Evolutionary conservation across 139 green algal species (phyloP), one percentile per base, ranked within the genome.

Genomic region (Klebsormidium nitens): DNA sequence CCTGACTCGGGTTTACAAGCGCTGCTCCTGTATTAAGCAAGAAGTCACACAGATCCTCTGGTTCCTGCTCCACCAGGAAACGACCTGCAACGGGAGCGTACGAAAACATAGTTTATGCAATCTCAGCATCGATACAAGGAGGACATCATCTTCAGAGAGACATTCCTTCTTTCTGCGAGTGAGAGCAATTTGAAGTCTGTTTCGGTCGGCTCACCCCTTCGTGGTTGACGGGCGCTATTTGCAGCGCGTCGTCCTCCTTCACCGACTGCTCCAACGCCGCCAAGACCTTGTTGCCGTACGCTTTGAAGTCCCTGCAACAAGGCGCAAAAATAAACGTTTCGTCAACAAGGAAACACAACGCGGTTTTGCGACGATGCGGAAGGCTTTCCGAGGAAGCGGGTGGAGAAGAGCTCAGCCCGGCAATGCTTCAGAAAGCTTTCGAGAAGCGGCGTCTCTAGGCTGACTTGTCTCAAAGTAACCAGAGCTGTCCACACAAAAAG

Each of bases 211-310:
- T 35, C 64, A 69, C 50, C 0, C 55, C 55, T 1, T 66, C 57
- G 2, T 40, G 36, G 14, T 64, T 66, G 17, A 63, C 63, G 23
- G 47, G 50, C 48, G 70, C 69, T 26, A 70, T 72, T 8, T 39
- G 36, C 1, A 71, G 60, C 0, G 58, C 59, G 52, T 39, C 17
- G 1, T 50, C 36, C 0, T 39, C 57, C 57, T 79, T 23, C 36
- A 90, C 35, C 79, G 76, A 88, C 2, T 83, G 69, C 32, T 84
- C 76, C 64, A 89, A 88, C 17, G 32, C 56, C 14, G 61, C 59
- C 14, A 92, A 79, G n/a, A 90, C 81, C 3, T 75, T 66, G 55
- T 68, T 36, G 2, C 67, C 67, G 36, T 75, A 75, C 2, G 37
- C 67, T n/a, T 38, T 49, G 35, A 75, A 75, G 14, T 56, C 67